Evolutionary conservation across 148 eudicot genomes (phyloP).

Genomic region (Heliosperma pusillum): DNA sequence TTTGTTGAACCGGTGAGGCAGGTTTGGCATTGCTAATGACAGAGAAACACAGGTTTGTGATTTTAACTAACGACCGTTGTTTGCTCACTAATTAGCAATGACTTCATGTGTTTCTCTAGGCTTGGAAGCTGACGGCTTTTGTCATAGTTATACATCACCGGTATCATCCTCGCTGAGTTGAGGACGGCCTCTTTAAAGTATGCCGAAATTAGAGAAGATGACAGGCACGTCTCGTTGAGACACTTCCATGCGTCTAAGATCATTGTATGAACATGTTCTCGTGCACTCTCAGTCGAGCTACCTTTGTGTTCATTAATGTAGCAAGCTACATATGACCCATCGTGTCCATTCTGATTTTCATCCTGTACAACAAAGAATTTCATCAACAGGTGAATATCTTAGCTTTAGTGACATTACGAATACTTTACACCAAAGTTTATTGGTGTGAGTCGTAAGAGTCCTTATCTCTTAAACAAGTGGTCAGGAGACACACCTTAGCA

Average conservation of each 20-base stretch:
- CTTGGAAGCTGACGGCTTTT: slow-evolving; percentile 18
- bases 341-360: slow-evolving; percentile 35
- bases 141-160: slow-evolving; percentile 36
- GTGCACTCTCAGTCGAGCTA: slow-evolving; percentile 22
- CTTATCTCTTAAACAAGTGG: no score
- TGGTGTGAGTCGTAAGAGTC: no score
- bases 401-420: no score
- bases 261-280: slow-evolving; percentile 21
- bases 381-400: neutral
- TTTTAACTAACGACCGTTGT: no score
- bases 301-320: slow-evolving; percentile 29
- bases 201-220: slow-evolving; percentile 21
- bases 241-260: slow-evolving; percentile 38
- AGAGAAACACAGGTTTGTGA: no score
- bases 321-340: slow-evolving; percentile 45
- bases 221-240: slow-evolving; percentile 30
- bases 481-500: slow-evolving; percentile 33
- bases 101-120: slow-evolving; percentile 23
- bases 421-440: no score
- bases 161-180: slow-evolving; percentile 39
- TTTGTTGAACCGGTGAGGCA: no score
- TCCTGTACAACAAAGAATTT: slow-evolving; percentile 25
- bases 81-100: slow-evolving; percentile 11
- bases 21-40: no score
- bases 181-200: slow-evolving; percentile 26